These are phyloP conservation scores for Phalaenopsis equestris DNA, from an alignment of 106 monocot species.

Conservation along the genomic window DNA sequence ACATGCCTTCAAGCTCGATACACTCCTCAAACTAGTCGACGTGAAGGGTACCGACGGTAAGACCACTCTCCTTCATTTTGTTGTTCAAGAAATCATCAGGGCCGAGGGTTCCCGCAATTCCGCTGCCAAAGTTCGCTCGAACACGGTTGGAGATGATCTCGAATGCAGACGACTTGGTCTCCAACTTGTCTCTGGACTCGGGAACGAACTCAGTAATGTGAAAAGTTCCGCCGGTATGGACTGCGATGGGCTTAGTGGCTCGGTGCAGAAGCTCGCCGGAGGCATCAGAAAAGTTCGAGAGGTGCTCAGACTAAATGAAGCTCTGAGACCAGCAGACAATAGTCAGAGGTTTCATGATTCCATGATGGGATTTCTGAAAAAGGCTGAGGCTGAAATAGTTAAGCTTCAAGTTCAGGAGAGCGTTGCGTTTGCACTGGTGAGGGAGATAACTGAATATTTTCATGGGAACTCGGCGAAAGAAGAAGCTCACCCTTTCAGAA, in stretches of 20 bases:
- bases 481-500: slow-evolving; percentile 58
- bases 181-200: slow-evolving; percentile 34
- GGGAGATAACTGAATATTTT: slow-evolving; percentile 64
- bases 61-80: slow-evolving; percentile 23
- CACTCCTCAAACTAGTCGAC: slow-evolving; percentile 17
- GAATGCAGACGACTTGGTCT: slow-evolving; percentile 37
- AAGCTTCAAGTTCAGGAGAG: slow-evolving; percentile 44
- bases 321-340: background rate
- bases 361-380: slow-evolving; percentile 36
- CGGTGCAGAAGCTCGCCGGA: slow-evolving; percentile 36
- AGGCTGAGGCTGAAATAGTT: slow-evolving; percentile 41
- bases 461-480: slow-evolving; percentile 60
- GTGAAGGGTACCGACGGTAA: slow-evolving; percentile 19
- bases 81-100: slow-evolving; percentile 22
- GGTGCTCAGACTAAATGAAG: slow-evolving; percentile 23
- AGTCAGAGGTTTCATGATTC: slow-evolving; percentile 22
- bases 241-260: slow-evolving; percentile 38
- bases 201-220: slow-evolving; percentile 38
- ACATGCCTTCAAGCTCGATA: slow-evolving; percentile 36
- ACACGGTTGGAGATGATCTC: slow-evolving; percentile 13
- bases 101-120: slow-evolving; percentile 18
- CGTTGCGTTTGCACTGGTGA: slow-evolving; percentile 35
- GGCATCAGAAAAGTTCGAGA: slow-evolving; percentile 41
- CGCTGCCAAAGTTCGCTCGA: slow-evolving; percentile 8
- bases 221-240: slow-evolving; percentile 64